Conservation (phyloP, 495 filamentous ascomycete genomes). For the Penicillium desertorum region DNA sequence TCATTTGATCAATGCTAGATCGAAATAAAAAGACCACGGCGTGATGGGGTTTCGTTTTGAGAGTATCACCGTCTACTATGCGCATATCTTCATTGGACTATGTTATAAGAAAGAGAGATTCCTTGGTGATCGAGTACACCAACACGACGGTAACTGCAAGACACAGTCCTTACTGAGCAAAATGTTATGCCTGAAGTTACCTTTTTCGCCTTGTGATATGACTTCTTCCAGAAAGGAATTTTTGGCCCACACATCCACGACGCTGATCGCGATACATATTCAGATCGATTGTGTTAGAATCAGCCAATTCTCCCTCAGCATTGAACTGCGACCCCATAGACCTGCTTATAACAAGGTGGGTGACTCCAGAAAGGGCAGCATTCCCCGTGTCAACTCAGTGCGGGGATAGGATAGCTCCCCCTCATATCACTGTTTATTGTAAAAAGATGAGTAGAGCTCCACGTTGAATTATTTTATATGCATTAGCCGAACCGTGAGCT, state of each 20-base stretch:
- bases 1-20: too few relatives aligned
- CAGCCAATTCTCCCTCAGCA: background rate
- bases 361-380: slow-evolving; percentile 3
- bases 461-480: background rate
- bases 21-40: too few relatives aligned
- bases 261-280: background rate
- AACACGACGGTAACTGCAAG: too few relatives aligned
- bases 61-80: too few relatives aligned
- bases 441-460: background rate
- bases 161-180: too few relatives aligned
- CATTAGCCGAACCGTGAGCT: background rate
- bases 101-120: too few relatives aligned
- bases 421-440: background rate
- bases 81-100: too few relatives aligned
- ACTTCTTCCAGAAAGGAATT: background rate
- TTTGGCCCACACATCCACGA: background rate
- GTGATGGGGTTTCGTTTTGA: too few relatives aligned
- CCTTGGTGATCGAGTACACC: too few relatives aligned
- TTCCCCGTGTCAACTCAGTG: slow-evolving; percentile 8
- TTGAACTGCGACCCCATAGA: background rate
- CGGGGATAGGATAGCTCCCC: slow-evolving; percentile 3
- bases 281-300: background rate
- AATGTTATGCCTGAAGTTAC: too few relatives aligned
- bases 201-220: background rate
- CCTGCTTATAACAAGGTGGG: slow-evolving; percentile 3